These are phyloP conservation scores for Selaginella moellendorffii DNA, from an alignment of 75 land plant species.

Conservation along the genomic window DNA sequence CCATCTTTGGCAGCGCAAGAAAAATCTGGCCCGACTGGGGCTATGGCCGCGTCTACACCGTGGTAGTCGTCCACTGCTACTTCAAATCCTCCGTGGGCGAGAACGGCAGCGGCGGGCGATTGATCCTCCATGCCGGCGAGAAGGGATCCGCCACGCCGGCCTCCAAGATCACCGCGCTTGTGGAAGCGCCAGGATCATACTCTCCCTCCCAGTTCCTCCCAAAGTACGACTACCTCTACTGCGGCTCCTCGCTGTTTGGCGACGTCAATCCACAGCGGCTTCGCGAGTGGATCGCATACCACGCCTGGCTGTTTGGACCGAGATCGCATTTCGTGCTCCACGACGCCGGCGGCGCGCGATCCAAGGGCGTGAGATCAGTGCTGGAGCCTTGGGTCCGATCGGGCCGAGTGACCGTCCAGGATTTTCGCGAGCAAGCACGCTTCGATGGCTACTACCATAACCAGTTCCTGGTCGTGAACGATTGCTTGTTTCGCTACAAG, in stretches of 20 bases:
- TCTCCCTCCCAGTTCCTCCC: neutral
- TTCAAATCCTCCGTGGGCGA: conserved; percentile 20
- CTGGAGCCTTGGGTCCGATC: conserved; percentile 50
- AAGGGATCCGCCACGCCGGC: neutral
- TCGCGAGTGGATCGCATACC: conserved; percentile 81
- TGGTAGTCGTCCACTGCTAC: conserved; percentile 43
- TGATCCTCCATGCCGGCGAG: conserved; percentile 13
- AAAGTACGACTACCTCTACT: conserved; percentile 47
- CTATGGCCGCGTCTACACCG: conserved; percentile 84
- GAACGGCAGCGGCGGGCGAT: conserved; percentile 22
- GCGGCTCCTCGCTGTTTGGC: conserved; percentile 84
- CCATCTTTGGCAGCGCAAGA: conserved; percentile 9
- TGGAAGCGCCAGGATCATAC: neutral
- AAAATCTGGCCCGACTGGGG: conserved; percentile 85
- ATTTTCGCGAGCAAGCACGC: conserved; percentile 48
- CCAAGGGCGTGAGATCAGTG: conserved; percentile 33
- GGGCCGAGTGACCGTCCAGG: conserved; percentile 64
- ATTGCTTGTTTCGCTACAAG: conserved; percentile 64
- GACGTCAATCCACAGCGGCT: conserved; percentile 42
- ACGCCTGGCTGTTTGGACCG: conserved; percentile 56
- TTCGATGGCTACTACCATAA: conserved; percentile 81
- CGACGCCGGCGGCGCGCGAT: conserved; percentile 67
- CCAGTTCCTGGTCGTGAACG: conserved; percentile 82
- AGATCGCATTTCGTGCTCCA: conserved; percentile 73
- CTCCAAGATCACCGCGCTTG: neutral